A percentile compares a stretch with the other conserved stretches of the same genome.
phyloP scores from a whole-genome alignment of 306 rosid genomes.

The Fagus sylvatica region DNA sequence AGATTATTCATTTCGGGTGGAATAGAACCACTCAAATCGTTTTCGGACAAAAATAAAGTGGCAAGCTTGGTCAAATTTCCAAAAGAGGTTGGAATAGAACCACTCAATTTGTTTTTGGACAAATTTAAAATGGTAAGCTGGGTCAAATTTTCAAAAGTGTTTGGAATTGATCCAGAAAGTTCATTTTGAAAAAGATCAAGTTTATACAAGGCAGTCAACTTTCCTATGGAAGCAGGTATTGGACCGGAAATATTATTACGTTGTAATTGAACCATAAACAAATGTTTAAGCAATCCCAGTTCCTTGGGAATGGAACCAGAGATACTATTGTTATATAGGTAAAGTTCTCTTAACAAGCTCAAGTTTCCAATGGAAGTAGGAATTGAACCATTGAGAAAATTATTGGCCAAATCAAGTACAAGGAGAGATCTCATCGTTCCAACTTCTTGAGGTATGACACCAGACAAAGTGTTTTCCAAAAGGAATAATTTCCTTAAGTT shows the following conservation, averaged over 20 bases:
- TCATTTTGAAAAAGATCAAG: background rate
- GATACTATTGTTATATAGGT: background rate
- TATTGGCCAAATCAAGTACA: background rate
- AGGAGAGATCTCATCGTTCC: constrained; percentile 25
- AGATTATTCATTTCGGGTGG: background rate
- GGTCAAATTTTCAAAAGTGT: constrained; percentile 12
- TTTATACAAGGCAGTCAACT: background rate
- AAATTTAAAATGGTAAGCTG: background rate
- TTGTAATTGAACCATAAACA: background rate
- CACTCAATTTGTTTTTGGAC: background rate
- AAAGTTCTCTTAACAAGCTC: background rate
- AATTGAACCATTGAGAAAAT: constrained; percentile 2
- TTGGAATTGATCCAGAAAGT: constrained; percentile 15
- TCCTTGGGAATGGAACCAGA: background rate
- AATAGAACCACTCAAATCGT: too few relatives aligned
- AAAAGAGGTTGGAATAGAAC: too few relatives aligned
- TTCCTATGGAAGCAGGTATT: constrained; percentile 23
- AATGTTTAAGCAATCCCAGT: background rate
- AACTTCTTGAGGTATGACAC: constrained; percentile 28
- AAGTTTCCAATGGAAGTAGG: background rate
- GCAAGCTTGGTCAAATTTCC: too few relatives aligned
- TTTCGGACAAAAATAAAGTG: too few relatives aligned
- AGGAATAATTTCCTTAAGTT: too few relatives aligned
- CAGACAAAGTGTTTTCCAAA: too few relatives aligned
- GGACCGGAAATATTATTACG: background rate